phyloP scores from a whole-genome alignment of 495 filamentous ascomycete species.

The Tuber umbilicatum region DNA sequence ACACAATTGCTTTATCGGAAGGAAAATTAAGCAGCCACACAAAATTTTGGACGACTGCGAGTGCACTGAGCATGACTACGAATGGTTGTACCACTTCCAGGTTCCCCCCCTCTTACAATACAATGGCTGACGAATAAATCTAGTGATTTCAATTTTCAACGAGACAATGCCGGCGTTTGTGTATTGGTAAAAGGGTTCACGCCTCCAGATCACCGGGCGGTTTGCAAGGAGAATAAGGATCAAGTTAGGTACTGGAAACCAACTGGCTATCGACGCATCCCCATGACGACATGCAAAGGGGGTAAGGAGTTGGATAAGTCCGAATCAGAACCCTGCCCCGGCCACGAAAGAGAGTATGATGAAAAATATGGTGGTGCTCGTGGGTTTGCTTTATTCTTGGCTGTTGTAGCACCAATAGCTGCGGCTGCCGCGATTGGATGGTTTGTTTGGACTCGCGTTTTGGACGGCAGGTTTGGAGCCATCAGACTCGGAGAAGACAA shows the following conservation, averaged over 20 bases:
- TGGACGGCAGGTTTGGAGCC: conserved; percentile 75
- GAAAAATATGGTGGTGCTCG: conserved; percentile 59
- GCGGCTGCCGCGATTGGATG: conserved; percentile 68
- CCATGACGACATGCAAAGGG: conserved; percentile 73
- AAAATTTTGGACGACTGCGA: conserved; percentile 64
- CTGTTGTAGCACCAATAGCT: conserved; percentile 64
- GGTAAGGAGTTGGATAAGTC: conserved; percentile 65
- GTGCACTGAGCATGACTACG: conserved; percentile 78
- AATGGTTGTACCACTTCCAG: conserved; percentile 62
- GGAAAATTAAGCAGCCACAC: conserved; percentile 60
- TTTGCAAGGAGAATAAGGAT: conserved; percentile 62
- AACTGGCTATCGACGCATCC: conserved; percentile 86
- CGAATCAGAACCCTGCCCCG: conserved; percentile 57
- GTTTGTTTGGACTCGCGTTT: conserved; percentile 65
- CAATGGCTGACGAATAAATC: neutral
- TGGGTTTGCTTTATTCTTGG: conserved; percentile 76
- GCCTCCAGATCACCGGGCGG: conserved; percentile 56
- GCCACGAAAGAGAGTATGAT: conserved; percentile 69
- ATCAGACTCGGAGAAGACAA: conserved; percentile 55
- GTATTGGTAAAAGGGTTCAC: conserved; percentile 61
- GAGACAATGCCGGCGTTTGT: conserved; percentile 67
- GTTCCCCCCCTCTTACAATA: neutral
- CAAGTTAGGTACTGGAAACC: conserved; percentile 67
- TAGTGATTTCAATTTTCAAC: conserved; percentile 92
- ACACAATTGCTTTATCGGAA: conserved; percentile 70